Conservation (phyloP, 148 eudicot genomes). For the Vaccinium vitisidaea region DNA sequence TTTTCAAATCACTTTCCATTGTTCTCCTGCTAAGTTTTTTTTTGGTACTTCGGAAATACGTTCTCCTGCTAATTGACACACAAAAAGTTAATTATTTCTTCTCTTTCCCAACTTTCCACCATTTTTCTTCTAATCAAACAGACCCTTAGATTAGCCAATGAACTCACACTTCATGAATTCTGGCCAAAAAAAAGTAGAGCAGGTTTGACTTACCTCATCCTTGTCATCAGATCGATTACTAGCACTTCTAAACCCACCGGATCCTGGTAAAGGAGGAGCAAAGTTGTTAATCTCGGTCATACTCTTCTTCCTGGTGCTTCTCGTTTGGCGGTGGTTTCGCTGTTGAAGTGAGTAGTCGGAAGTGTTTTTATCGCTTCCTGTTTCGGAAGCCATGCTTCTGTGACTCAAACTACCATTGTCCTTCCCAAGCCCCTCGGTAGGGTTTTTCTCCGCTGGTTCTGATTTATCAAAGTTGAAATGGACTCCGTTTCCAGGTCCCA, state of each 20-base stretch:
- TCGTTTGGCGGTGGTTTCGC: background rate
- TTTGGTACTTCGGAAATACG: no score
- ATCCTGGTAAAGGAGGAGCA: slow-evolving; percentile 17
- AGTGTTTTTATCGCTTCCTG: slow-evolving; percentile 26
- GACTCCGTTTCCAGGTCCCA: background rate
- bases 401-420: background rate
- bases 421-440: background rate
- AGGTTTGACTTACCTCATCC: slow-evolving; percentile 28
- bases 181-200: background rate
- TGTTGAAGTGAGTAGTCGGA: slow-evolving; percentile 17
- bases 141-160: background rate
- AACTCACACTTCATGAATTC: background rate
- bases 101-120: no score
- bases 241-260: slow-evolving; percentile 10
- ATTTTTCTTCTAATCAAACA: background rate
- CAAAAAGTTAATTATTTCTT: background rate
- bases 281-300: slow-evolving; percentile 8
- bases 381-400: slow-evolving; percentile 17
- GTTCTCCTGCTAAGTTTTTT: background rate
- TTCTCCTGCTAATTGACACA: background rate
- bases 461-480: background rate
- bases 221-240: slow-evolving; percentile 16
- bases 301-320: slow-evolving; percentile 23
- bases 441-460: background rate
- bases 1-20: background rate